Evolutionary conservation across 1,284 basidiomycete species (phyloP).

Genomic region (Cryptococcus jaspeensis): DNA sequence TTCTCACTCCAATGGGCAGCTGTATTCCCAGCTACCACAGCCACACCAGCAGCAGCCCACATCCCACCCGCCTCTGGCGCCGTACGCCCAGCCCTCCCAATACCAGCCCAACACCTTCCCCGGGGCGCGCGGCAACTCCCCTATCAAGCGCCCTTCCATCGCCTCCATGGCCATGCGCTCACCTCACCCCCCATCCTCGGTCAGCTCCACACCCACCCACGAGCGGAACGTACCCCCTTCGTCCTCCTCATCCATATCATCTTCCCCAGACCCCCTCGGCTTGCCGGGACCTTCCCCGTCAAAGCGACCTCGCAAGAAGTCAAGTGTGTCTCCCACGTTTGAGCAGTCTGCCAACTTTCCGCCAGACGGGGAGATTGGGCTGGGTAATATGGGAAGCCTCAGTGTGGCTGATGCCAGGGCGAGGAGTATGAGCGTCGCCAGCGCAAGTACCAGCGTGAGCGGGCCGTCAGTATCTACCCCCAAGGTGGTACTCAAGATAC

Average conservation of each 20-base stretch:
- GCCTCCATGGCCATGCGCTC: slow-evolving; percentile 16
- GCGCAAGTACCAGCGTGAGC: neutral
- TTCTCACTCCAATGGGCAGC: neutral
- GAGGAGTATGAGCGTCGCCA: neutral
- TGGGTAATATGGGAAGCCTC: neutral
- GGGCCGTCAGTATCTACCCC: neutral
- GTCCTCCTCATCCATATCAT: slow-evolving; percentile 1
- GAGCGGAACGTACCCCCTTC: slow-evolving; percentile 7
- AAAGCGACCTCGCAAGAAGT: slow-evolving; percentile 21
- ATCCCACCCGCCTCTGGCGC: neutral
- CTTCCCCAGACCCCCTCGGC: slow-evolving; percentile 33
- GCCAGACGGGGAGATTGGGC: slow-evolving; percentile 6
- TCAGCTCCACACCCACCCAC: slow-evolving; percentile 16
- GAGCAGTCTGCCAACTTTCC: slow-evolving; percentile 4
- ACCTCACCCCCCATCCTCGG: slow-evolving; percentile 16
- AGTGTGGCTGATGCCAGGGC: slow-evolving; percentile 7
- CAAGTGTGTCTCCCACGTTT: slow-evolving; percentile 10
- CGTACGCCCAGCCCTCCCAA: neutral
- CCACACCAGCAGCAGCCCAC: neutral
- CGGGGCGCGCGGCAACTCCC: neutral
- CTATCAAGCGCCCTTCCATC: slow-evolving; percentile 7
- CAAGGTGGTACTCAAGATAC: slow-evolving; percentile 5
- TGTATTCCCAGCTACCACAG: neutral
- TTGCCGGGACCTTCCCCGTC: slow-evolving; percentile 34
- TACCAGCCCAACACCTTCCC: neutral